A percentile compares a stretch with the other conserved stretches of the same genome.
phyloP scores from a whole-genome alignment of 1,139 yeast species.

The Yamadazyma friedrichii region DNA sequence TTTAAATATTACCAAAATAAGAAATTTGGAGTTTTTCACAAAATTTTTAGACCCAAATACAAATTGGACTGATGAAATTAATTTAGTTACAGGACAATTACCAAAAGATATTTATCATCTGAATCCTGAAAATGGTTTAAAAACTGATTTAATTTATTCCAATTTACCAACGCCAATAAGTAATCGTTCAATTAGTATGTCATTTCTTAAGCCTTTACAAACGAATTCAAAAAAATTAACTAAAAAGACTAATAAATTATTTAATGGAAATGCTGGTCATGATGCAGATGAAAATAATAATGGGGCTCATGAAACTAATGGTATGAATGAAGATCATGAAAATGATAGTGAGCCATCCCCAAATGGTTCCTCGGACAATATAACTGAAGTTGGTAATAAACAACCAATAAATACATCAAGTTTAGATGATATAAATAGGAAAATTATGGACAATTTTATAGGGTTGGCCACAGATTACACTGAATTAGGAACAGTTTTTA shows the following conservation, averaged over 20 bases:
- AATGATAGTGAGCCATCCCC: conserved; percentile 12
- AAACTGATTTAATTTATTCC: conserved; percentile 57
- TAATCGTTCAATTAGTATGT: conserved; percentile 28
- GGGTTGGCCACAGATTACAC: conserved; percentile 68
- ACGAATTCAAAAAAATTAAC: conserved; percentile 30
- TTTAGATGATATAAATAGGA: conserved; percentile 66
- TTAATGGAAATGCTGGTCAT: conserved; percentile 11
- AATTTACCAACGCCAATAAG: conserved; percentile 57
- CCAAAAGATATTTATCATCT: conserved; percentile 45
- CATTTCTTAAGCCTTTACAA: conserved; percentile 30
- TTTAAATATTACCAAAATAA: conserved; percentile 51
- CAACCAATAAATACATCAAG: conserved; percentile 37
- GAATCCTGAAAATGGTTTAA: conserved; percentile 58
- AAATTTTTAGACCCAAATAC: conserved; percentile 84
- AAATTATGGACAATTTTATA: conserved; percentile 58
- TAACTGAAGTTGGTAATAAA: conserved; percentile 7
- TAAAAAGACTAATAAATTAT: conserved; percentile 25
- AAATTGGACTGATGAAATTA: conserved; percentile 64
- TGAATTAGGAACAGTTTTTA: conserved; percentile 70
- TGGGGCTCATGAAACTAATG: conserved; percentile 7
- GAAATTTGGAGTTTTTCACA: conserved; percentile 62
- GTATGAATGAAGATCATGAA: not conserved
- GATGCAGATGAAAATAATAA: not conserved
- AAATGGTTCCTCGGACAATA: conserved; percentile 12
- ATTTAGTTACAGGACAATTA: conserved; percentile 36